phyloP scores from a whole-genome alignment of 2,329 filamentous ascomycete genomes.

The Coniochaeta sp. region DNA sequence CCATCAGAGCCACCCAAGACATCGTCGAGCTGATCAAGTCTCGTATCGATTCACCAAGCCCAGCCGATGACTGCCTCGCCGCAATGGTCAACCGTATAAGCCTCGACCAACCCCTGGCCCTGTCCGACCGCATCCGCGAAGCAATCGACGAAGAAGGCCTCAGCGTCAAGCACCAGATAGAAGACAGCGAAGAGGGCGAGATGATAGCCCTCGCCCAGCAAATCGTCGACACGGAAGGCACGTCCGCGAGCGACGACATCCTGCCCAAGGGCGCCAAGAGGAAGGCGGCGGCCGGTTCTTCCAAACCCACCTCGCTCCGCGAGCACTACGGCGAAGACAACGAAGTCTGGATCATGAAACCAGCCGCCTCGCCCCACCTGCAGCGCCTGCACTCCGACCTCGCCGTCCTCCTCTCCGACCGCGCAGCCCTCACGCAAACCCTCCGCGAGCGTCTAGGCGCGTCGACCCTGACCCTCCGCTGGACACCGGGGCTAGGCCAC shows the following conservation, averaged over 20 bases:
- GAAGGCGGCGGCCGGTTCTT: conserved; percentile 5
- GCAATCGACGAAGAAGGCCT: conserved; percentile 92
- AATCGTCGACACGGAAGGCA: conserved; percentile 60
- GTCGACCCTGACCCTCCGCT: conserved; percentile 68
- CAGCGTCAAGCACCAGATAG: conserved; percentile 68
- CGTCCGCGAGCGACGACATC: conserved; percentile 44
- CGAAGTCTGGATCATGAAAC: conserved; percentile 59
- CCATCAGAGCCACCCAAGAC: conserved; percentile 66
- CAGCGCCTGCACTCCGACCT: conserved; percentile 62
- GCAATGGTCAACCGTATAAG: conserved; percentile 50
- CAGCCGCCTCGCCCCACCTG: conserved; percentile 60
- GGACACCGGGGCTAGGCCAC: conserved; percentile 81
- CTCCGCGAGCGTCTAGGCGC: conserved; percentile 57
- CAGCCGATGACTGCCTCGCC: conserved; percentile 27
- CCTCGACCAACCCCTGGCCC: conserved; percentile 56
- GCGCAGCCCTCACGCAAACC: conserved; percentile 47
- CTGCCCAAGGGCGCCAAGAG: conserved; percentile 38
- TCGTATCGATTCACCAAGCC: conserved; percentile 4
- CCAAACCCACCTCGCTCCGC: conserved; percentile 30
- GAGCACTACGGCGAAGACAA: conserved; percentile 55
- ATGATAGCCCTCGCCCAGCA: conserved; percentile 69
- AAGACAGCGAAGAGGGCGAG: conserved; percentile 63
- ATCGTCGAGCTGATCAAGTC: conserved; percentile 44
- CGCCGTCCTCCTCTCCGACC: conserved; percentile 51
- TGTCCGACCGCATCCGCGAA: conserved; percentile 64